Evolutionary conservation across 2,329 filamentous ascomycete species (phyloP).

Genomic region (Hymenotorrendiella dingleyae): DNA sequence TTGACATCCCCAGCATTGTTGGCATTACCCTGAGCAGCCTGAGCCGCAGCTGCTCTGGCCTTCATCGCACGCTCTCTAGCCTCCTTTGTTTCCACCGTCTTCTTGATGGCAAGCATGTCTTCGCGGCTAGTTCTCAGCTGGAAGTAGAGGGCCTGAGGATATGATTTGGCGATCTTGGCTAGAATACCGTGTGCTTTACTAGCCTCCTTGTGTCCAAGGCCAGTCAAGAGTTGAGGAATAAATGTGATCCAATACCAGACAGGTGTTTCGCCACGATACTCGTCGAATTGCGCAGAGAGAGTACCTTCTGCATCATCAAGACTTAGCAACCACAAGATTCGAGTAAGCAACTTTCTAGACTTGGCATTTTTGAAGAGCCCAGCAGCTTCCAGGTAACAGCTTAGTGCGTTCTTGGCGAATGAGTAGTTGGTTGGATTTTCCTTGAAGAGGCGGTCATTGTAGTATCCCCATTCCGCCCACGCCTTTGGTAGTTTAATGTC

Average conservation of each 20-base stretch:
- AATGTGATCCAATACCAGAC: conserved; percentile 99
- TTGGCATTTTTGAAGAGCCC: conserved; percentile 97
- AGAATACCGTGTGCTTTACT: conserved; percentile 80
- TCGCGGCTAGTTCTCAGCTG: conserved; percentile 88
- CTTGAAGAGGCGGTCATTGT: conserved; percentile 95
- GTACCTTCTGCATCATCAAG: conserved; percentile 82
- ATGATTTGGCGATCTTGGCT: conserved; percentile 89
- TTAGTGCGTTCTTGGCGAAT: conserved; percentile 84
- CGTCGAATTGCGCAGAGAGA: conserved; percentile 81
- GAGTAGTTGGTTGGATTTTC: conserved; percentile 76
- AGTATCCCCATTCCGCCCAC: conserved; percentile 99
- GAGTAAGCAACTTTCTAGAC: conserved; percentile 84
- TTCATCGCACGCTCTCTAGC: conserved; percentile 34
- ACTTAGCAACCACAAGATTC: conserved; percentile 92
- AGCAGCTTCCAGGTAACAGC: conserved; percentile 92
- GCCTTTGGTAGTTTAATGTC: conserved; percentile 94
- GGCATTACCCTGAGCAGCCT: conserved; percentile 10
- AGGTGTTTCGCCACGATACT: conserved; percentile 94
- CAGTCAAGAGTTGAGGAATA: conserved; percentile 91
- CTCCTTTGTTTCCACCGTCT: conserved; percentile 73
- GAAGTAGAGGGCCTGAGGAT: conserved; percentile 94
- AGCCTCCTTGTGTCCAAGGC: conserved; percentile 86
- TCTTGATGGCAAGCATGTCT: conserved; percentile 89
- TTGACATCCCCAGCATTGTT: too few relatives aligned
- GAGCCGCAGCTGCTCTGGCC: conserved; percentile 33